Evolutionary conservation across 2,329 filamentous ascomycete genomes (phyloP), one percentile per base, ranked within the genome.

Genomic region (Claviceps sp.): DNA sequence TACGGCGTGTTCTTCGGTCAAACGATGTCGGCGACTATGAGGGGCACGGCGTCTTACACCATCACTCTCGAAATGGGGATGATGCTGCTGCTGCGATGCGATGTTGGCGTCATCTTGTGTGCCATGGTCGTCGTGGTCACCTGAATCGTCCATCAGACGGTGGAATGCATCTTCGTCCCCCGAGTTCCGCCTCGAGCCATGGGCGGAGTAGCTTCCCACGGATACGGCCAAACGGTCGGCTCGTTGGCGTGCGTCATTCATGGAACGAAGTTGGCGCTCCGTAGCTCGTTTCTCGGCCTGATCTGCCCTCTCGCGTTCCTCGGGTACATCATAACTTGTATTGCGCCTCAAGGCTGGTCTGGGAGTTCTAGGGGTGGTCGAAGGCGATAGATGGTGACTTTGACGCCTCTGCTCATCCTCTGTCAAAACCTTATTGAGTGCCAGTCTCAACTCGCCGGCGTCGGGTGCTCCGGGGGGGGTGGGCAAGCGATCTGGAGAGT

Each of bases 271-370:
- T 52, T 69, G 65, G 5, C 68, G 65, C 56, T 69, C 60, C 2
- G 62, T 65, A n/a, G 65, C 62, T 49, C 56, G 60, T 40, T 64
- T 60, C 59, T 71, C 69, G 10, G 69, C 69, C 41, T 61, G 60
- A 52, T 71, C 69, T 26, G 69, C 69, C 56, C 62, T 64, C 55
- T 71, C 63, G 10, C 66, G 61, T 59, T 71, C 69, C 56, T 65
- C 62, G 1, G 68, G 68, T 13, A 59, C 68, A 52, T 71, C 66
- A 52, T 71, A 71, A 56, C 69, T 71, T 43, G 69, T 71, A 56
- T 70, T 71, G 42, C 69, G 67, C 56, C 68, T 63, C n/a, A 71
- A 58, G 11, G 65, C 69, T 24, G 69, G 69, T 43, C 68, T 64
- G 11, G 67, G 67, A 8, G 58, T 50, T 52, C 55, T 56, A 22